Evolutionary conservation across 1,284 basidiomycete genomes (phyloP).

Genomic region (Cryptococcus maquisensis): DNA sequence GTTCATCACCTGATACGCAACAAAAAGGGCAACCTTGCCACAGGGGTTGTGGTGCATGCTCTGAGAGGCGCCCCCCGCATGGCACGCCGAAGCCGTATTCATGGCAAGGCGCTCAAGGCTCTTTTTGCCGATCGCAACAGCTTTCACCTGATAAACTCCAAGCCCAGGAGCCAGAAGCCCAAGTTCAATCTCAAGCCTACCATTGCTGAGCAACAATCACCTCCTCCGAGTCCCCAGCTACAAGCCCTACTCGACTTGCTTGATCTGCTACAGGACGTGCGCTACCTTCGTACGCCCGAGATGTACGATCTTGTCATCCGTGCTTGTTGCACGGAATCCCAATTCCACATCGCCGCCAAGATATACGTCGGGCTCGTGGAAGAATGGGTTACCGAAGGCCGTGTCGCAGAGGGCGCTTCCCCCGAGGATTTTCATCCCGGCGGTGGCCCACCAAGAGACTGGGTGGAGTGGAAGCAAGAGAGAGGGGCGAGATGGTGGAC

Average conservation of each 20-base stretch:
- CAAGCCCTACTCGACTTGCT: constrained; percentile 22
- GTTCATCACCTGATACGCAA: constrained; percentile 30
- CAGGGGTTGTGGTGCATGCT: constrained; percentile 5
- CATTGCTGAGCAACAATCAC: constrained; percentile 14
- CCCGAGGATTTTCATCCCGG: constrained; percentile 37
- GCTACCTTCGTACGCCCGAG: constrained; percentile 25
- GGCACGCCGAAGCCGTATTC: constrained; percentile 7
- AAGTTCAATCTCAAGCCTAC: constrained; percentile 8
- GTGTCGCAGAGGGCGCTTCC: constrained; percentile 42
- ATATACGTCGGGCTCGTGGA: constrained; percentile 47
- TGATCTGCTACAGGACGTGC: constrained; percentile 25
- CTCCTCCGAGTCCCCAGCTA: constrained; percentile 5
- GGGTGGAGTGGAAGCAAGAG: constrained; percentile 2
- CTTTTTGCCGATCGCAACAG: constrained; percentile 5
- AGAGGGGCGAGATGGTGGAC: constrained; percentile 38
- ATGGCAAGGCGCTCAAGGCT: not conserved
- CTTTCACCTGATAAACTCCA: not conserved
- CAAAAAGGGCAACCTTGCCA: constrained; percentile 13
- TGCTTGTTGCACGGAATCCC: constrained; percentile 21
- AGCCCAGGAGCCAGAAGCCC: not conserved
- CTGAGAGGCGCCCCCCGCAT: constrained; percentile 1
- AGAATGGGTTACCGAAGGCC: constrained; percentile 49
- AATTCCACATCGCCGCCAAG: constrained; percentile 40
- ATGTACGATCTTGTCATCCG: constrained; percentile 33
- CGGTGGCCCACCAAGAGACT: constrained; percentile 28